Evolutionary conservation across 495 filamentous ascomycete genomes (phyloP).

Genomic region (Opeltia flavorubescens): DNA sequence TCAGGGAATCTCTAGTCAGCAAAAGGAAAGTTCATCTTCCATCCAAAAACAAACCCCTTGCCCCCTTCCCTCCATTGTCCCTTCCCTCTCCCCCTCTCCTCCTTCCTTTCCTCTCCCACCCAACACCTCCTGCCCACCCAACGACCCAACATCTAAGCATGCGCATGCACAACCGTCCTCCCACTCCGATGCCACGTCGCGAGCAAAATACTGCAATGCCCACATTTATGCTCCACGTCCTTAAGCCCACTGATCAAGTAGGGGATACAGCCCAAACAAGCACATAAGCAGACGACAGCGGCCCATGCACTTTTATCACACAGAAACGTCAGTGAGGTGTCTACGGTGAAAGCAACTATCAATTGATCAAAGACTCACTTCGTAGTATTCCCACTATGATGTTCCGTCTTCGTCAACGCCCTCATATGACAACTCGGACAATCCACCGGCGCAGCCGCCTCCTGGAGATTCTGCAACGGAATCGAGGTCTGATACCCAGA

Average conservation of each 20-base stretch:
- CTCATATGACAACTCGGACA: conserved; percentile 34
- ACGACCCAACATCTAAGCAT: background rate
- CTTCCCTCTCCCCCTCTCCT: no score
- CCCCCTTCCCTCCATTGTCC: no score
- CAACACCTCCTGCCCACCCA: background rate
- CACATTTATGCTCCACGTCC: conserved; percentile 38
- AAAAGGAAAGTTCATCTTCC: no score
- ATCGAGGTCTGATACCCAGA: conserved; percentile 20
- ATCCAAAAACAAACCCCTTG: no score
- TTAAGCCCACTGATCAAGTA: conserved; percentile 37
- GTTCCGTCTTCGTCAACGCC: conserved; percentile 29
- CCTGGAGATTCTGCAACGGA: conserved; percentile 19
- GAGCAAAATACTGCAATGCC: conserved; percentile 31
- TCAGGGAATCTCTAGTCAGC: no score
- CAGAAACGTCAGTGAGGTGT: background rate
- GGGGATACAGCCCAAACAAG: conserved; percentile 38
- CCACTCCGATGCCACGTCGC: conserved; percentile 41
- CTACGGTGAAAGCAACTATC: background rate
- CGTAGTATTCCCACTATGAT: conserved; percentile 31
- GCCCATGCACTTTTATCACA: conserved; percentile 31
- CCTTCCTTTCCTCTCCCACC: background rate
- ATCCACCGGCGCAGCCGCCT: conserved; percentile 30
- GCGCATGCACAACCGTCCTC: conserved; percentile 27
- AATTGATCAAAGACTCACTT: conserved; percentile 26
- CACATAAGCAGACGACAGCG: conserved; percentile 28